phyloP scores from a whole-genome alignment of 495 filamentous ascomycete species.

The Aspergillus avenaceus region DNA sequence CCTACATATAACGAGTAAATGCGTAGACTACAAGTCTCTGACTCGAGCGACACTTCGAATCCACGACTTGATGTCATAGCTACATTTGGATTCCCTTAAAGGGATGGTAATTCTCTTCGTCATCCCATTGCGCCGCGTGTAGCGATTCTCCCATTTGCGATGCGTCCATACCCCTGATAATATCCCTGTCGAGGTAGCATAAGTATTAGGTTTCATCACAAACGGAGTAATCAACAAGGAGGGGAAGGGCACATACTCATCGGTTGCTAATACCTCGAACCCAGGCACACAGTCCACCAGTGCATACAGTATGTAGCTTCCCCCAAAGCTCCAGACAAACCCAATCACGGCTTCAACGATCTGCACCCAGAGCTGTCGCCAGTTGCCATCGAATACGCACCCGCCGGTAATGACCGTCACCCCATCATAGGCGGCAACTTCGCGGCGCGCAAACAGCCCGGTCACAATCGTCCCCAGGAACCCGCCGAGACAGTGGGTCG shows the following conservation, averaged over 20 bases:
- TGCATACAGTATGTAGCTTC: slow-evolving; percentile 25
- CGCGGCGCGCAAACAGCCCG: slow-evolving; percentile 32
- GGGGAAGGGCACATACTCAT: slow-evolving; percentile 19
- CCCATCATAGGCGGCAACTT: slow-evolving; percentile 42
- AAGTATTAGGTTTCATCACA: neutral
- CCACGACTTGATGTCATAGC: no score
- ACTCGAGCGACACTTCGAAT: no score
- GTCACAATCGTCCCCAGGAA: slow-evolving; percentile 35
- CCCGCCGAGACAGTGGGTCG: slow-evolving; percentile 43
- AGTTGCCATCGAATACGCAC: slow-evolving; percentile 47
- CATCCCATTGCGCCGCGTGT: slow-evolving; percentile 32
- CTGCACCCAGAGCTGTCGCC: slow-evolving; percentile 50
- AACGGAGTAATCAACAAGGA: neutral
- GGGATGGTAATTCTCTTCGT: slow-evolving; percentile 43
- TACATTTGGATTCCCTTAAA: slow-evolving; percentile 23
- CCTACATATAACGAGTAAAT: no score
- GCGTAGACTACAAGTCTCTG: no score
- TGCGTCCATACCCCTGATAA: slow-evolving; percentile 42
- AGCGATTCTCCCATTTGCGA: slow-evolving; percentile 47
- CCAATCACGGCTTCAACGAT: slow-evolving; percentile 39
- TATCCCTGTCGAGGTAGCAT: slow-evolving; percentile 27
- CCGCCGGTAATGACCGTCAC: slow-evolving; percentile 32
- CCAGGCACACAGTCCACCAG: slow-evolving; percentile 30
- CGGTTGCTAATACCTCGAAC: slow-evolving; percentile 27
- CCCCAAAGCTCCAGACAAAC: slow-evolving; percentile 35